These are phyloP conservation scores for Pilaira anomala DNA, from an alignment of 192 early-diverging fungal genomes.

Conservation along the genomic window DNA sequence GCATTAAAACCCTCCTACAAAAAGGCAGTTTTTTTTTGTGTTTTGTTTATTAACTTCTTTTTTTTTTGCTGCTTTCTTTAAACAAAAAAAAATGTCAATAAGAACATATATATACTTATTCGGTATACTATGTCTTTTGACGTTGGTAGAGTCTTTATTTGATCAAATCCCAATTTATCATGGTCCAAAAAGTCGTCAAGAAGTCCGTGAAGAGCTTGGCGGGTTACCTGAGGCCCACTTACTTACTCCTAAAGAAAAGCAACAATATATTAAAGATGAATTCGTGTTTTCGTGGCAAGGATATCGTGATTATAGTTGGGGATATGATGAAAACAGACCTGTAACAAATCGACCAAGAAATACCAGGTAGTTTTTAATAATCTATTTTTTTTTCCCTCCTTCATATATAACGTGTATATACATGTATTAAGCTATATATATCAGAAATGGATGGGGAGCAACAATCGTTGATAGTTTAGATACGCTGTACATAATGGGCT, in stretches of 20 bases:
- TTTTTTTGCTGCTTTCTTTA: no score
- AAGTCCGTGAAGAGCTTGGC: neutral
- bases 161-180: no score
- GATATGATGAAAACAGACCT: conserved; percentile 66
- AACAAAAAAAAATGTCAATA: no score
- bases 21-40: no score
- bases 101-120: no score
- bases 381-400: conserved; percentile 11
- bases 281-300: conserved; percentile 72
- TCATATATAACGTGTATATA: neutral
- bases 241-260: conserved; percentile 22
- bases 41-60: no score
- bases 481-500: conserved; percentile 82
- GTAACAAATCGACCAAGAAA: conserved; percentile 34
- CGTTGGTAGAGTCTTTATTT: no score
- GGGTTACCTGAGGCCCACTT: conserved; percentile 9
- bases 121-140: no score
- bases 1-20: no score
- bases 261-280: conserved; percentile 53
- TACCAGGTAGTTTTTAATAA: conserved; percentile 35
- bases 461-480: conserved; percentile 88
- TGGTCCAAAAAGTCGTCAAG: neutral
- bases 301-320: conserved; percentile 76
- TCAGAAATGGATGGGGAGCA: conserved; percentile 58
- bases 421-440: neutral